phyloP scores from a whole-genome alignment of 371 early-diverging fungal genomes.

The Mucor mucedo region DNA sequence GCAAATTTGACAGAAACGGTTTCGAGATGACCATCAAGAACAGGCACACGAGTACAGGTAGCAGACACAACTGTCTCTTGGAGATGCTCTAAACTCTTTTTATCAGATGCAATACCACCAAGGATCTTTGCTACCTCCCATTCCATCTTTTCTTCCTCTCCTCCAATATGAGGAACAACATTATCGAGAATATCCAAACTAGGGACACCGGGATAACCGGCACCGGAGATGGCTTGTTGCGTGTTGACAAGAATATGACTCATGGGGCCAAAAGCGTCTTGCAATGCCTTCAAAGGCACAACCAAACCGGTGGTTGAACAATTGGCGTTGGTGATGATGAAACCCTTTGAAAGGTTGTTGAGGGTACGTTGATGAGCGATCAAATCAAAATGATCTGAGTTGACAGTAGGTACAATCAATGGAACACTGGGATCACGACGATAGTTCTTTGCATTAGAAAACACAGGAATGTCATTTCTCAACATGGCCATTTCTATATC shows the following conservation, averaged over 20 bases:
- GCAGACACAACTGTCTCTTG: slow-evolving; percentile 79
- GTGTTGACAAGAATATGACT: slow-evolving; percentile 82
- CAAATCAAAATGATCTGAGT: slow-evolving; percentile 84
- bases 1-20: slow-evolving; percentile 88
- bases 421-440: slow-evolving; percentile 90
- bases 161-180: slow-evolving; percentile 92
- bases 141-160: slow-evolving; percentile 98
- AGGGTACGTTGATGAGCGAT: slow-evolving; percentile 76
- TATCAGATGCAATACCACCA: slow-evolving; percentile 65
- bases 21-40: slow-evolving; percentile 94
- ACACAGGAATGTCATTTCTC: slow-evolving; percentile 83
- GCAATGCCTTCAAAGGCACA: slow-evolving; percentile 89
- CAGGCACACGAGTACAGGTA: slow-evolving; percentile 95
- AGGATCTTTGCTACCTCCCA: slow-evolving; percentile 93
- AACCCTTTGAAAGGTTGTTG: slow-evolving; percentile 76
- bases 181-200: slow-evolving; percentile 94
- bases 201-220: slow-evolving; percentile 96
- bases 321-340: slow-evolving; percentile 96
- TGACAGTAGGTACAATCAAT: slow-evolving; percentile 91
- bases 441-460: slow-evolving; percentile 96
- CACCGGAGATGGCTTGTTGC: slow-evolving; percentile 96
- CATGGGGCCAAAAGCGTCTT: slow-evolving; percentile 88
- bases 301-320: slow-evolving; percentile 96
- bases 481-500: slow-evolving; percentile 79
- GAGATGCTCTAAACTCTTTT: slow-evolving; percentile 54